Evolutionary conservation across 2,329 filamentous ascomycete genomes (phyloP).

Genomic region (Magnaporthiopsis rhizophila): DNA sequence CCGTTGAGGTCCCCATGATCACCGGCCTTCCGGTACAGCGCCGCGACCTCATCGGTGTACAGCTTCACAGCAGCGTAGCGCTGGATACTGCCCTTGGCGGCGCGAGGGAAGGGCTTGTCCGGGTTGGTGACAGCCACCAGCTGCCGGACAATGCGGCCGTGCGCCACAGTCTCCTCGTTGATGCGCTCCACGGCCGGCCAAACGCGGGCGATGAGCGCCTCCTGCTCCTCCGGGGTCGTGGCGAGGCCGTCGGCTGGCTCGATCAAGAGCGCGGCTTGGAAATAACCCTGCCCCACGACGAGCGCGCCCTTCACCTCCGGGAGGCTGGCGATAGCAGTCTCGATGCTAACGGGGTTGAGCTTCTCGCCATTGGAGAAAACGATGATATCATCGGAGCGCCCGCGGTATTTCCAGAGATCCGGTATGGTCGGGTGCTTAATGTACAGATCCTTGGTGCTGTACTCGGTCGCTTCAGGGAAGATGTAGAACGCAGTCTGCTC

Average conservation of each 20-base stretch:
- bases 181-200: conserved; percentile 35
- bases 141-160: conserved; percentile 35
- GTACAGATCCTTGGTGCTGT: conserved; percentile 36
- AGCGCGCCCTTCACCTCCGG: conserved; percentile 31
- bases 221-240: conserved; percentile 16
- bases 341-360: conserved; percentile 38
- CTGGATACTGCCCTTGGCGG: conserved; percentile 39
- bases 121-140: conserved; percentile 31
- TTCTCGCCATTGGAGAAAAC: conserved; percentile 44
- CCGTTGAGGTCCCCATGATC: background rate
- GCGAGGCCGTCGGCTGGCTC: conserved; percentile 29
- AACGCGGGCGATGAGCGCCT: conserved; percentile 30
- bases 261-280: conserved; percentile 39
- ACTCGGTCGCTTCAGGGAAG: conserved; percentile 32
- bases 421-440: conserved; percentile 27
- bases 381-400: conserved; percentile 36
- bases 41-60: conserved; percentile 35
- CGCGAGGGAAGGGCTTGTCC: conserved; percentile 32
- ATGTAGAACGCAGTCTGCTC: conserved; percentile 31
- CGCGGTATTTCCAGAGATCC: conserved; percentile 26
- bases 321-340: conserved; percentile 29
- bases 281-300: conserved; percentile 35
- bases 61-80: conserved; percentile 28
- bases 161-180: conserved; percentile 35
- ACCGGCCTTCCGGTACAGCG: conserved; percentile 26